These are phyloP conservation scores for Paramecium caudatum DNA, from an alignment of 73 alveolate genomes.

Conservation along the genomic window DNA sequence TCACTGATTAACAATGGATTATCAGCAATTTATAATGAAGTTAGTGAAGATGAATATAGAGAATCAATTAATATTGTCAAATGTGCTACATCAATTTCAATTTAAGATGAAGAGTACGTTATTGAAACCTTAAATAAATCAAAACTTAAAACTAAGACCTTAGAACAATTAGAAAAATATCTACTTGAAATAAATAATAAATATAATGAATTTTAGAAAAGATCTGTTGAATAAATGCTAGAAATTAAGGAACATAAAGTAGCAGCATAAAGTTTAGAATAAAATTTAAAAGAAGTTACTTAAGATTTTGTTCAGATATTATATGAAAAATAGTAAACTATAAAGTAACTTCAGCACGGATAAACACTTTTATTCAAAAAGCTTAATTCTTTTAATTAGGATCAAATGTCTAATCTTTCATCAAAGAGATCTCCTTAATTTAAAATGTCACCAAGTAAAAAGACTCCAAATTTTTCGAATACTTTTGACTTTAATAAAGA, in stretches of 20 bases:
- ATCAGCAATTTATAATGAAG: background rate
- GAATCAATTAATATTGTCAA: constrained; percentile 3
- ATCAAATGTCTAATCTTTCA: background rate
- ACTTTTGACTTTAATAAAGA: background rate
- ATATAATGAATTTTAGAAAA: background rate
- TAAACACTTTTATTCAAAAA: background rate
- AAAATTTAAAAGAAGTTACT: background rate
- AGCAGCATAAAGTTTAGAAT: background rate
- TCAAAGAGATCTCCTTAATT: background rate
- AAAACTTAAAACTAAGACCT: background rate
- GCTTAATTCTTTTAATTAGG: background rate
- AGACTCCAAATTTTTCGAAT: background rate
- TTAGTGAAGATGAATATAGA: constrained; percentile 7
- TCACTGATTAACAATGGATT: background rate
- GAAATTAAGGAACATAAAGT: constrained; percentile 18
- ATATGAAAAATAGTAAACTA: constrained; percentile 5
- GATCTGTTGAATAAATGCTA: background rate
- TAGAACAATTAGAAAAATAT: background rate
- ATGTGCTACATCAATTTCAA: constrained; percentile 4
- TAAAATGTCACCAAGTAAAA: background rate
- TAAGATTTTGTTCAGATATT: constrained; percentile 44
- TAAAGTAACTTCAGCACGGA: background rate
- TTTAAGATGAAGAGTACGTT: background rate
- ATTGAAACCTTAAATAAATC: background rate
- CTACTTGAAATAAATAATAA: background rate